phyloP scores from a whole-genome alignment of 352 stramenopile genomes.

The Phytopythium kandeliae region DNA sequence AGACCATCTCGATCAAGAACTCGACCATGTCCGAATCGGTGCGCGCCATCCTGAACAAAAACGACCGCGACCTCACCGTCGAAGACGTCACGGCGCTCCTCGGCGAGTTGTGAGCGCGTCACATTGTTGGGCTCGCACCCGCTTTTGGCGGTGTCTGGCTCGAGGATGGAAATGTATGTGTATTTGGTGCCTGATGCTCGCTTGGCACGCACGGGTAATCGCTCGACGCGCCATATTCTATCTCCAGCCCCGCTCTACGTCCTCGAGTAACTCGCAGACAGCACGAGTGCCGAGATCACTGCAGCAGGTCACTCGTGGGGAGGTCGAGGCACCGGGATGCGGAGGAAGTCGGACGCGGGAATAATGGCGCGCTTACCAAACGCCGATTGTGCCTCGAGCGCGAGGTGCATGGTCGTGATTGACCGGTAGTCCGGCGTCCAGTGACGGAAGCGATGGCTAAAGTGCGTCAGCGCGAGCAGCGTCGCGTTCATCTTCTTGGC shows the following conservation, averaged over 20 bases:
- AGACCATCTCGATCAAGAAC: constrained; percentile 45
- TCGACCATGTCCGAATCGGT: constrained; percentile 55
- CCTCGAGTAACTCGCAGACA: no score
- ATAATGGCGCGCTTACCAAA: constrained; percentile 66
- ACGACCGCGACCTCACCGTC: constrained; percentile 82
- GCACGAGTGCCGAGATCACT: no score
- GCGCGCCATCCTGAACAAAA: constrained; percentile 74
- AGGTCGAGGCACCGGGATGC: constrained; percentile 58
- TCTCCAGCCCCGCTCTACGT: neutral
- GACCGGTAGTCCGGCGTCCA: constrained; percentile 34
- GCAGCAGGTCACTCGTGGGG: constrained; percentile 24
- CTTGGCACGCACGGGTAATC: neutral
- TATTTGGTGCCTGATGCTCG: neutral
- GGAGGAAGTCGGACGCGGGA: constrained; percentile 72
- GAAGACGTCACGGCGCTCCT: constrained; percentile 82
- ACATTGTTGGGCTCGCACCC: neutral
- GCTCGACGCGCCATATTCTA: neutral
- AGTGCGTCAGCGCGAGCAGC: constrained; percentile 78
- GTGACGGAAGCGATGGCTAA: constrained; percentile 79
- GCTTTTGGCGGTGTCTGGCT: neutral
- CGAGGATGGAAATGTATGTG: neutral
- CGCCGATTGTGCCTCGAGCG: constrained; percentile 52
- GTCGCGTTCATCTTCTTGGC: constrained; percentile 73
- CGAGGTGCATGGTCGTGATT: constrained; percentile 62
- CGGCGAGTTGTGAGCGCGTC: constrained; percentile 37